Conservation (phyloP, 1,284 basidiomycete species). For the Puccinia brachypodii region DNA sequence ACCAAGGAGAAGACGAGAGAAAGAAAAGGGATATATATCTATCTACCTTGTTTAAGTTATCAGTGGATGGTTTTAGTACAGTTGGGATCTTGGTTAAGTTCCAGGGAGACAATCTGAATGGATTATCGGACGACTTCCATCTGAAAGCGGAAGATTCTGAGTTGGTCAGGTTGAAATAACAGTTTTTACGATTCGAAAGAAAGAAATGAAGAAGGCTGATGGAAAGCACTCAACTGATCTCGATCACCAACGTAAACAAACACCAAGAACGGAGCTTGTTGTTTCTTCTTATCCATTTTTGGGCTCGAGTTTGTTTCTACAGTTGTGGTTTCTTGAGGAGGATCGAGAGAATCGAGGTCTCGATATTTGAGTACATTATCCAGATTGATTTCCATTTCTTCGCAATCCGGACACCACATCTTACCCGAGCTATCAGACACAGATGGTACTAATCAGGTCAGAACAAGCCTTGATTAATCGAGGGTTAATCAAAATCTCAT, state of each 20-base stretch:
- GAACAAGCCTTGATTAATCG: neutral
- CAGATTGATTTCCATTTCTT: conserved; percentile 24
- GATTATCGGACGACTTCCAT: conserved; percentile 32
- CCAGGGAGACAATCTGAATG: conserved; percentile 23
- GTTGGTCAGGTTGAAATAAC: neutral
- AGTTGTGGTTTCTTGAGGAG: neutral
- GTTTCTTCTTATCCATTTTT: too few species aligned
- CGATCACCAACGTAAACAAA: conserved; percentile 19
- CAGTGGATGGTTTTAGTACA: conserved; percentile 18
- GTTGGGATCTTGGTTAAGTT: conserved; percentile 24
- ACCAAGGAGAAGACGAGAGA: too few species aligned
- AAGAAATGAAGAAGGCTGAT: neutral
- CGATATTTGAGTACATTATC: neutral
- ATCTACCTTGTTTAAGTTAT: too few species aligned
- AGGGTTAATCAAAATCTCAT: too few species aligned
- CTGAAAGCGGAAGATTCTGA: neutral
- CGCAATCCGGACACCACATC: conserved; percentile 46
- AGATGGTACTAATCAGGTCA: neutral
- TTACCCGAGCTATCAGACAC: conserved; percentile 9
- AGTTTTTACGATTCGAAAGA: neutral
- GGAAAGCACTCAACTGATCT: neutral
- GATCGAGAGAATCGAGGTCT: neutral
- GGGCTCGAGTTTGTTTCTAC: too few species aligned
- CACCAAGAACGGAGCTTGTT: neutral
- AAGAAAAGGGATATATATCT: too few species aligned